Conservation (phyloP, 192 early-diverging fungal genomes). For the Thamnidium elegans region DNA sequence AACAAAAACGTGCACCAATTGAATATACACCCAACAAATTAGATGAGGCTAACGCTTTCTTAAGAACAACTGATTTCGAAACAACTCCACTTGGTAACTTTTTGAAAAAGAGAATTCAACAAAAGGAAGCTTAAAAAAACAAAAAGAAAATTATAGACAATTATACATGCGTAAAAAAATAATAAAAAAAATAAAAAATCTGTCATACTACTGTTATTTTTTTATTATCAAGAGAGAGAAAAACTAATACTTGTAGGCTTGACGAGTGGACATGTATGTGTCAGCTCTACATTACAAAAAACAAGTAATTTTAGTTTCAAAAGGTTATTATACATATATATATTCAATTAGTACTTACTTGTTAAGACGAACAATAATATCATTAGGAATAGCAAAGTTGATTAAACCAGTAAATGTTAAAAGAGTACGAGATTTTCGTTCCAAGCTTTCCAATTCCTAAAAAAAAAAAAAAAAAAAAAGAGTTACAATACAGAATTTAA, state of each 20-base stretch:
- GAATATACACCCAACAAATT: conserved; percentile 62
- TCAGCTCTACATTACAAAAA: too few relatives aligned
- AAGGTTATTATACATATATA: too few relatives aligned
- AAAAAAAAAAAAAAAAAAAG: too few relatives aligned
- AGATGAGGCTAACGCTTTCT: conserved; percentile 34
- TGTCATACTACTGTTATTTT: too few relatives aligned
- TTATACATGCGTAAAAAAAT: too few relatives aligned
- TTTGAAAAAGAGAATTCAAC: conserved; percentile 28
- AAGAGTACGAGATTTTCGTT: conserved; percentile 52
- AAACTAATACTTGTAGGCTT: too few relatives aligned
- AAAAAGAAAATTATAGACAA: background rate
- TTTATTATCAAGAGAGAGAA: too few relatives aligned
- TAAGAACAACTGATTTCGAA: conserved; percentile 29
- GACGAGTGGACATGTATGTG: too few relatives aligned
- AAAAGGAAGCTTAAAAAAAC: background rate
- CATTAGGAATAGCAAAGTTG: conserved; percentile 81
- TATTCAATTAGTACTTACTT: conserved; percentile 30
- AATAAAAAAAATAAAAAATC: too few relatives aligned
- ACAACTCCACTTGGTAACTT: conserved; percentile 31
- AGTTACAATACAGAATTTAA: too few relatives aligned
- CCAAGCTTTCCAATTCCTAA: conserved; percentile 8
- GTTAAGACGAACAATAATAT: conserved; percentile 75
- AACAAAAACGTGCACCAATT: conserved; percentile 63
- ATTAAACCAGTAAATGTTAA: conserved; percentile 83
- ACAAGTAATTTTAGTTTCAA: too few relatives aligned